Base-by-base conservation (phyloP, 1,284 basidiomycete species). In the Pseudozyma pruni region DNA sequence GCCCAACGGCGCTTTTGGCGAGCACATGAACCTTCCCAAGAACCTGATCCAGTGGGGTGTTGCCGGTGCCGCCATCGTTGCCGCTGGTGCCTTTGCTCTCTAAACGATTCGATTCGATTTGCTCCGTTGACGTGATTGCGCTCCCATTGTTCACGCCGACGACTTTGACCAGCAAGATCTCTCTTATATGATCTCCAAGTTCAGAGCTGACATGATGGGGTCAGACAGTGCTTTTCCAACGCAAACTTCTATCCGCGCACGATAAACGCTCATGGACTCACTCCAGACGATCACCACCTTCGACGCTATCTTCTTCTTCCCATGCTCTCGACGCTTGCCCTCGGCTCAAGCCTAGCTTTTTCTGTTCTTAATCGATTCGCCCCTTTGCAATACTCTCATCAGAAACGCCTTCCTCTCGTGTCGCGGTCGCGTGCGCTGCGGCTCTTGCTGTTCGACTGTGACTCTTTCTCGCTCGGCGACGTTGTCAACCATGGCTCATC, bases 11-110 rank as follows among this genome's bases (percentile, higher is more conserved):
- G 52, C 58, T 39, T 41, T 72, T 33, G 55, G 59, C 46, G 55
- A 58, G 42, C 31, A 55, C 55, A 41, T 54, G 8, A 38, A n/a
- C 42, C 42, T 72, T 33, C 58, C 63, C 46, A 52, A 58, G 42
- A 31, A 55, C 55, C 44, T 54, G 8, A 38, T 67, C 44, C 55
- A 63, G 50, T 60, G 58, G 47, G 72, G 69, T 48, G 62, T 62
- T 19, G 74, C 70, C 25, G 61, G 62, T 37, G 75, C 63, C 34
- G 78, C 74, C 51, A 50, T 73, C 14, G 72, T 78, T 32, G 69
- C 75, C 27, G 78, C 72, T 22, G 78, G 78, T 74, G 78, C 78
- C 48, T 64, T 76, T 19, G 60, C 70, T 31, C 78, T 80, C 62
- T 80, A 76, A 75, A 48, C 35, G 25, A 4, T 20, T 40, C 35